Percentiles rank a stretch among this genome's conserved stretches.
These are phyloP conservation scores for Cladosporium sphaerospermum DNA, from an alignment of 2,329 filamentous ascomycete genomes.

Conservation along the genomic window DNA sequence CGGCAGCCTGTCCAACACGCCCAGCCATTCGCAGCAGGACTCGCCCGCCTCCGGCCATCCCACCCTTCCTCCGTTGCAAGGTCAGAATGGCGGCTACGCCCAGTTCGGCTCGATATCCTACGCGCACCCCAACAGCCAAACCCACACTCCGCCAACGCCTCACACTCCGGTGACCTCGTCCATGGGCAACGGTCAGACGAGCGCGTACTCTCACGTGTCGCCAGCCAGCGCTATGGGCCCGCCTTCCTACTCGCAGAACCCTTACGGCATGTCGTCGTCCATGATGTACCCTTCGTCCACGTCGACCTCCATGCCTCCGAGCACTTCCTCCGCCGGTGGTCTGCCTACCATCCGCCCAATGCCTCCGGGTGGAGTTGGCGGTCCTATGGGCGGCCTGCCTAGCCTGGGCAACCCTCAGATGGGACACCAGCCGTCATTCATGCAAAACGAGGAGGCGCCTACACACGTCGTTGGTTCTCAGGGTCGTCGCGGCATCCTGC, in stretches of 20 bases:
- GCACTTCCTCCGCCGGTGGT: slow-evolving; percentile 17
- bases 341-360: slow-evolving; percentile 38
- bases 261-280: slow-evolving; percentile 24
- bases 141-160: slow-evolving; percentile 29
- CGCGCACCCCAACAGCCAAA: slow-evolving; percentile 26
- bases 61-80: slow-evolving; percentile 32
- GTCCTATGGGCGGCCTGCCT: slow-evolving; percentile 28
- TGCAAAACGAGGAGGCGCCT: slow-evolving; percentile 45
- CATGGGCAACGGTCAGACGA: slow-evolving; percentile 22
- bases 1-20: slow-evolving; percentile 22
- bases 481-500: slow-evolving; percentile 82
- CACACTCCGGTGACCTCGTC: slow-evolving; percentile 29
- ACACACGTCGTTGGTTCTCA: slow-evolving; percentile 94
- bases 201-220: slow-evolving; percentile 27
- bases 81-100: slow-evolving; percentile 27
- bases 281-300: slow-evolving; percentile 28
- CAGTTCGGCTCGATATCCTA: slow-evolving; percentile 31
- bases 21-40: slow-evolving; percentile 16
- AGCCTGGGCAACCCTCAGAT: slow-evolving; percentile 29
- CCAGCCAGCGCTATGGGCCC: slow-evolving; percentile 31
- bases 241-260: slow-evolving; percentile 24
- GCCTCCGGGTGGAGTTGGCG: slow-evolving; percentile 35
- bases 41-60: slow-evolving; percentile 19
- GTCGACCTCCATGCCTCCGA: slow-evolving; percentile 25
- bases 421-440: slow-evolving; percentile 30